These are phyloP conservation scores for Aspergillus olivimuriae DNA, from an alignment of 495 filamentous ascomycete species.

Conservation along the genomic window DNA sequence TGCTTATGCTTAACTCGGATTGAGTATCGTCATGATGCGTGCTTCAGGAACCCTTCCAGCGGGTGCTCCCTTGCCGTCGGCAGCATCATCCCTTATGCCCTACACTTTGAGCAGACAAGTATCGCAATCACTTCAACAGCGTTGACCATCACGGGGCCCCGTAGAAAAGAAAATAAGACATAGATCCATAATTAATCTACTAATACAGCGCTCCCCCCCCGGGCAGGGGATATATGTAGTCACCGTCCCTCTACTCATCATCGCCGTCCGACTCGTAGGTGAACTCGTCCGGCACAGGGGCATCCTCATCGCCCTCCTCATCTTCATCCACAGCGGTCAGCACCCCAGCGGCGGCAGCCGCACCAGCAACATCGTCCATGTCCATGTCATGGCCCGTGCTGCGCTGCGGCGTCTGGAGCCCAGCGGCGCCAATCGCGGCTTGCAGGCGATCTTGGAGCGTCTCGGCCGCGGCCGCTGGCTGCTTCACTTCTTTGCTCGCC, in stretches of 20 bases:
- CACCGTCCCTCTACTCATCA: slow-evolving; percentile 48
- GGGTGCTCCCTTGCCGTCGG: too few relatives aligned
- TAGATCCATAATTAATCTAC: slow-evolving; percentile 35
- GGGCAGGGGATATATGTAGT: slow-evolving; percentile 17
- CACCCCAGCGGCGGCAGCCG: slow-evolving; percentile 70
- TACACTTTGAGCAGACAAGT: too few relatives aligned
- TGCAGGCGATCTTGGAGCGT: slow-evolving; percentile 41
- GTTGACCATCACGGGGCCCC: not conserved
- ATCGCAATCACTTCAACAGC: too few relatives aligned
- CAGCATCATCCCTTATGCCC: too few relatives aligned
- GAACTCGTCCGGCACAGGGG: slow-evolving; percentile 72
- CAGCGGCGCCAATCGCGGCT: slow-evolving; percentile 29
- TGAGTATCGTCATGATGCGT: too few relatives aligned
- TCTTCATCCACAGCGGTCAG: slow-evolving; percentile 84
- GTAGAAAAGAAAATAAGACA: slow-evolving; percentile 13
- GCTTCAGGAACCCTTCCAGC: too few relatives aligned
- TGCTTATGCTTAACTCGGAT: too few relatives aligned
- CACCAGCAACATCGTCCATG: slow-evolving; percentile 39
- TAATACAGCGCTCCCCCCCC: slow-evolving; percentile 40
- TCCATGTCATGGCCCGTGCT: slow-evolving; percentile 21
- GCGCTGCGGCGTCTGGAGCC: slow-evolving; percentile 38
- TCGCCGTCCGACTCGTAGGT: slow-evolving; percentile 77
- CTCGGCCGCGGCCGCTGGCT: slow-evolving; percentile 45
- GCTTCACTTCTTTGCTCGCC: slow-evolving; percentile 70
- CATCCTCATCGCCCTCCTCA: slow-evolving; percentile 74